Evolutionary conservation across 2,329 filamentous ascomycete genomes (phyloP), one percentile per base, ranked within the genome.

Genomic region (Aspergillus sp.): DNA sequence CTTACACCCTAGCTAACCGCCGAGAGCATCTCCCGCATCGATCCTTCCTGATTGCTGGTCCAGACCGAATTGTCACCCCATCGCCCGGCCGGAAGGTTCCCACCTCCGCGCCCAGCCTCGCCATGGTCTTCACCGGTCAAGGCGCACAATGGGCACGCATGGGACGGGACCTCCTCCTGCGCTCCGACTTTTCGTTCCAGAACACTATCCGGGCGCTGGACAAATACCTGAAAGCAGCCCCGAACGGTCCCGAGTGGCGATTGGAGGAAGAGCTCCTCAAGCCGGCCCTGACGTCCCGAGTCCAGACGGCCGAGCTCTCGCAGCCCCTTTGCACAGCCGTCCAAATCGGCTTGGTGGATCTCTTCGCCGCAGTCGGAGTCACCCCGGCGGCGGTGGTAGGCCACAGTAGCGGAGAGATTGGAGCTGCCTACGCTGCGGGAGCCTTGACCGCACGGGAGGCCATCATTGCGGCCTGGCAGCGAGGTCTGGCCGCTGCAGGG

Each of bases 331-430:
- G 63, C 36, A 64, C 65, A 1, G 65, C 63, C 3, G 21, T 70
- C 2, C 67, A 69, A 38, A 60, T 70, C 13, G 63, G 53, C 7
- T 43, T 70, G 7, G 50, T 67, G 1, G 61, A 70, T 15, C 25
- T 57, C 1, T 50, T 69, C 1, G 12, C 36, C 3, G 17, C 53
- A 3, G 53, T 56, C n/a, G 64, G 62, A 0, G 28, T 69, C 12
- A 15, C 48, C 2, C 59, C 63, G 0, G 5, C 55, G 2, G 62
- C 61, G 5, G 65, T 68, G 1, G 60, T 70, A 0, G 68, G 68
- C 1, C 68, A 70, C 32, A 65, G 61, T 12, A 64, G 59, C 50
- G 68, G 67, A 1, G 68, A 69, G 19, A 62, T 70, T 17, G 65
- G 55, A 25, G 68, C 67, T 1, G 67, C 65, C 1, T 70, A 69